phyloP scores from a whole-genome alignment of 352 stramenopile species.

The Globisporangium cystogenes region DNA sequence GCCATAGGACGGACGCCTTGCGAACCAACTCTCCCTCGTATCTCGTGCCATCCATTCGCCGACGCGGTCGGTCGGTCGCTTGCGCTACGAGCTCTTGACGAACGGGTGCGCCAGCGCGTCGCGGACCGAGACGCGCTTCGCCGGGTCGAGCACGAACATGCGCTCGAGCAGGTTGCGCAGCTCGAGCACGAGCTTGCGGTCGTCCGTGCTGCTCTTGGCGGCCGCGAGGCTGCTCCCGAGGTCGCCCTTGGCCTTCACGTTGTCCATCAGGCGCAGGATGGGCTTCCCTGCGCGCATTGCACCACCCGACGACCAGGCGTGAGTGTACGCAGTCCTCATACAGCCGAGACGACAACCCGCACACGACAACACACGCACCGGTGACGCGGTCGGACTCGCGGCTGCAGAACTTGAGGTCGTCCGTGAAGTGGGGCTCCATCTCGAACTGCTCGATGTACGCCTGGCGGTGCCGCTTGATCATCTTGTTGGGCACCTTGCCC shows the following conservation, averaged over 20 bases:
- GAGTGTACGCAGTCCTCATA: no score
- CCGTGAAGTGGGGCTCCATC: constrained; percentile 85
- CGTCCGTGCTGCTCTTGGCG: constrained; percentile 59
- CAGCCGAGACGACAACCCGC: no score
- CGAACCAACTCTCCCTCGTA: no score
- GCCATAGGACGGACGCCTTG: no score
- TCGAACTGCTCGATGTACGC: constrained; percentile 77
- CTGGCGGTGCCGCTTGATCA: constrained; percentile 78
- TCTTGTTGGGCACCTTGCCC: constrained; percentile 80
- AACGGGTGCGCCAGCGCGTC: constrained; percentile 84
- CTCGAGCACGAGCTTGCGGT: constrained; percentile 59
- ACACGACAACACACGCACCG: constrained; percentile 24
- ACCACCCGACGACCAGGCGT: no score
- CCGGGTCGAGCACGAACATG: constrained; percentile 78
- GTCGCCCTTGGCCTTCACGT: constrained; percentile 57
- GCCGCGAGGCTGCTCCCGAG: constrained; percentile 44
- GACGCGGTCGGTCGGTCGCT: neutral
- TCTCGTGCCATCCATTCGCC: neutral
- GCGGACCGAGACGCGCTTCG: constrained; percentile 65
- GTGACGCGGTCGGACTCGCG: constrained; percentile 78
- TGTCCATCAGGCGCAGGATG: constrained; percentile 66
- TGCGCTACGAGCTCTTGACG: constrained; percentile 26
- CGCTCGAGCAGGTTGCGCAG: constrained; percentile 73
- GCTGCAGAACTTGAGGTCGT: constrained; percentile 83
- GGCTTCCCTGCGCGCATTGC: constrained; percentile 44